Evolutionary conservation across 495 filamentous ascomycete genomes (phyloP), one percentile per base, ranked within the genome.

Genomic region (Penicillium herquei): DNA sequence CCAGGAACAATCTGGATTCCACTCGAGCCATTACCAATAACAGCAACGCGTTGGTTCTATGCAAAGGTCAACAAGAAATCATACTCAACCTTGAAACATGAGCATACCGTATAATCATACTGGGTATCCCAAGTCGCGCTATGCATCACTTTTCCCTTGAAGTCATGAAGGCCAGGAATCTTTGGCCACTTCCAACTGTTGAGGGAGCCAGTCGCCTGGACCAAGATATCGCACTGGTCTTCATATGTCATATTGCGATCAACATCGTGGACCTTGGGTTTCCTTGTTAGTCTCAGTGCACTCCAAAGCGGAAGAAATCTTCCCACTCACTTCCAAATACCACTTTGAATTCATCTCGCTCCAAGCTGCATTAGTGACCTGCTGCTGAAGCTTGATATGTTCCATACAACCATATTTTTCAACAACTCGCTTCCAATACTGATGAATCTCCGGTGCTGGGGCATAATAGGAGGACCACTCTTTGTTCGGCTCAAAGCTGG

Each of bases 391-490:
- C 44, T 73, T 71, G 49, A 80, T 69, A 51, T 73, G 69, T 47
- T 73, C 62, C 35, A 63, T 55, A 18, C 75, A 66, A 5, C 68
- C 70, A 56, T 80, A 78, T 34, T 80, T 81, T 5, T 65, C 49
- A 1, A 55, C 69, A 14, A 82, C 73, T 0, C 48, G 56, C 39
- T 74, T 70, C 58, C 86, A 80, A 56, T 89, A 89, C 14, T 65
- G 59, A 49, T 75, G 73, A 35, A 89, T 89, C 59, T 88, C 84
- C 0, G 68, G 65, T 2, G 83, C 76, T 2, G 68, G 62, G 7
- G 83, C 71, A 66, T 83, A 87, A 66, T 84, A 83, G 35, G 78
- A 75, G 5, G 78, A 74, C 84, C 84, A 87, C 51, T 82, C 73
- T 41, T 82, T 72, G 51, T 82, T 83, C 0, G 73, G 75, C 51